These are phyloP conservation scores for Phyllosticta capitalensis DNA, from an alignment of 2,329 filamentous ascomycete species.

Conservation along the genomic window DNA sequence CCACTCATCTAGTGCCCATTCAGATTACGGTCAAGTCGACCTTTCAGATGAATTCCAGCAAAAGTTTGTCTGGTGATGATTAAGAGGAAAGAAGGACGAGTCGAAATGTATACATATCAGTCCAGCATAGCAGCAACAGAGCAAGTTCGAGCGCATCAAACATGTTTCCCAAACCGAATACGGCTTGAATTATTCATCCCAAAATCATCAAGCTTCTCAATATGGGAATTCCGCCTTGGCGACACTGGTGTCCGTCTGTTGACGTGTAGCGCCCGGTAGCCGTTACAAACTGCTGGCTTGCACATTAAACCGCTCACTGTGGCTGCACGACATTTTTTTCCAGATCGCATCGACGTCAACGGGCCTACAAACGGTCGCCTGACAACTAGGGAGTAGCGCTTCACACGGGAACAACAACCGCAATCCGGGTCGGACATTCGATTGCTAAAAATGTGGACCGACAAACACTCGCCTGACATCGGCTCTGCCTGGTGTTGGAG, in stretches of 20 bases:
- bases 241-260: neutral
- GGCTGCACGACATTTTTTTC: neutral
- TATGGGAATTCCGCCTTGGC: neutral
- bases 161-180: neutral
- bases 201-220: neutral
- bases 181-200: neutral
- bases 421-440: neutral
- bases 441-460: neutral
- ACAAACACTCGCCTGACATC: neutral
- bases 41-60: slow-evolving; percentile 6
- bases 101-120: too few relatives aligned
- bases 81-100: neutral
- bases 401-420: neutral
- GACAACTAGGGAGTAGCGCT: neutral
- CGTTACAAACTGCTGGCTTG: neutral
- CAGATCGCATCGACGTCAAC: neutral
- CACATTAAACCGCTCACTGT: neutral
- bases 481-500: neutral
- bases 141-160: too few relatives aligned
- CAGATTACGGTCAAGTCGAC: neutral
- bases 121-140: too few relatives aligned
- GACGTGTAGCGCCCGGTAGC: neutral
- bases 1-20: neutral
- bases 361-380: neutral
- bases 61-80: slow-evolving; percentile 8